These are phyloP conservation scores for Aspergillus sp. DNA, from an alignment of 2,329 filamentous ascomycete genomes.

Conservation along the genomic window DNA sequence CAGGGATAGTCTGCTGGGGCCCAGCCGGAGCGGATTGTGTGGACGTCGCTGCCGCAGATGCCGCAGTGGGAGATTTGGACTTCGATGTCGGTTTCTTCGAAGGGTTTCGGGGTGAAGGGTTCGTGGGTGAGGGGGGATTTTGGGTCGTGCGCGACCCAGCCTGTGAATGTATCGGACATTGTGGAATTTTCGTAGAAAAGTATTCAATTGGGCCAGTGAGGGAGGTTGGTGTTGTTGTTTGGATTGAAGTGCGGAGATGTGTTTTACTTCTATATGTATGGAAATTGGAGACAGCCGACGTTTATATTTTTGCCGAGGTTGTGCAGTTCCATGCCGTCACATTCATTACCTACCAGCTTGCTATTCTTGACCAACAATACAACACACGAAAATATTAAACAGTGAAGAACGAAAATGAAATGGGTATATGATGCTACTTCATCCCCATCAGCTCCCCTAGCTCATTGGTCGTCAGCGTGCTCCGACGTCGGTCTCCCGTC, in stretches of 20 bases:
- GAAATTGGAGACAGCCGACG: neutral
- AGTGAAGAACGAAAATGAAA: conserved; percentile 1
- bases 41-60: conserved; percentile 64
- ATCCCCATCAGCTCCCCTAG: conserved; percentile 42
- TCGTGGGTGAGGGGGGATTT: conserved; percentile 33
- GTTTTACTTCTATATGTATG: neutral
- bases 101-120: conserved; percentile 42
- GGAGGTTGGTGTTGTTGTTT: neutral
- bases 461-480: conserved; percentile 47
- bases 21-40: conserved; percentile 56
- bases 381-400: conserved; percentile 2
- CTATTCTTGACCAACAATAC: neutral
- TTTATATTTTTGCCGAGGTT: conserved; percentile 11
- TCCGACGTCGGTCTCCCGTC: conserved; percentile 38
- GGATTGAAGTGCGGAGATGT: neutral
- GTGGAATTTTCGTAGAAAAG: neutral
- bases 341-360: conserved; percentile 1
- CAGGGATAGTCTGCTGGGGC: conserved; percentile 44
- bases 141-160: conserved; percentile 41
- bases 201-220: neutral
- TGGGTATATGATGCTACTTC: conserved; percentile 13
- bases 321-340: neutral
- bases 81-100: conserved; percentile 64
- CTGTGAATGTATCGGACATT: conserved; percentile 35
- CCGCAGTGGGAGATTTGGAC: conserved; percentile 66